phyloP scores from a whole-genome alignment of 2,329 filamentous ascomycete genomes.

The Botryotinia convoluta region DNA sequence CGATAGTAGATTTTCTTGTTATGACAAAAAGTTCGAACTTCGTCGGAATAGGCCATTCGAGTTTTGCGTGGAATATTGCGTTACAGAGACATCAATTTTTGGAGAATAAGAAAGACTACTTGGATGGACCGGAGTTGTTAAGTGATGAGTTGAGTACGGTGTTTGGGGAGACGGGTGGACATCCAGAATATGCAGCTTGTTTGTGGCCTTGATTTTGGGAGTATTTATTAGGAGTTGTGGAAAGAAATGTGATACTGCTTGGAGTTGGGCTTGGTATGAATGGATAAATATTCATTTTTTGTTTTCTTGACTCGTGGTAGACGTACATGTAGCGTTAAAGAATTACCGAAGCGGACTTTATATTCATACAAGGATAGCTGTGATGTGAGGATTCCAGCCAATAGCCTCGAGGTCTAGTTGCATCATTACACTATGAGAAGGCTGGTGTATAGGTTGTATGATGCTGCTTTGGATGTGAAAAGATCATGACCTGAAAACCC shows the following conservation, averaged over 20 bases:
- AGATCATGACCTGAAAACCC: no score
- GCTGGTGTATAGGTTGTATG: not conserved
- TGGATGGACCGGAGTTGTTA: conserved; percentile 28
- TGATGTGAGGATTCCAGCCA: no score
- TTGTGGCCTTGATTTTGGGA: conserved; percentile 27
- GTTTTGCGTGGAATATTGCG: conserved; percentile 48
- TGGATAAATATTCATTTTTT: not conserved
- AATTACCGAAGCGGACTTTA: no score
- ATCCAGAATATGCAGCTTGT: conserved; percentile 31
- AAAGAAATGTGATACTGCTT: not conserved
- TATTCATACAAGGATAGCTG: no score
- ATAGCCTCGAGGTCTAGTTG: no score
- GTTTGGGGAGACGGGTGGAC: conserved; percentile 26
- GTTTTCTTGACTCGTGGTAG: not conserved
- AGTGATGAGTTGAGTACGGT: conserved; percentile 33
- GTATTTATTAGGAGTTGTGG: not conserved
- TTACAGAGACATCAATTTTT: conserved; percentile 30
- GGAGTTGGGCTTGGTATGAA: not conserved
- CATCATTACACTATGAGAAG: no score
- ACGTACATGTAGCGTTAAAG: not conserved
- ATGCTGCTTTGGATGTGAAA: not conserved
- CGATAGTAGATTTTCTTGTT: conserved; percentile 50
- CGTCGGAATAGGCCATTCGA: conserved; percentile 45
- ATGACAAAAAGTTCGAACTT: conserved; percentile 45
- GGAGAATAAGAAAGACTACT: conserved; percentile 23